These are phyloP conservation scores for Lizonia empirigonia DNA, from an alignment of 2,329 filamentous ascomycete species.

Conservation along the genomic window DNA sequence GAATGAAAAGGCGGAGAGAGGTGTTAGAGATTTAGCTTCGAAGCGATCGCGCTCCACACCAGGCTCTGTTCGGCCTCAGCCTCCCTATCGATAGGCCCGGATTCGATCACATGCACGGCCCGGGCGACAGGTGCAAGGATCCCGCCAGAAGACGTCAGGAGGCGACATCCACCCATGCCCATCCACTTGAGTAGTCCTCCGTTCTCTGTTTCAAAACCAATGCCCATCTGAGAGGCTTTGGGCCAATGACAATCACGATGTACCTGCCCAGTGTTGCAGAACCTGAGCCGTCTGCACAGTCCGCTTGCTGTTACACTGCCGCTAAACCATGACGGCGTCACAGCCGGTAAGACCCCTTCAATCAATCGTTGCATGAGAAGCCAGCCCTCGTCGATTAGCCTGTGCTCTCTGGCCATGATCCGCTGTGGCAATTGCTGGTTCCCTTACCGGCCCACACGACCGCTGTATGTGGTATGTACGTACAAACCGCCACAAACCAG, in stretches of 20 bases:
- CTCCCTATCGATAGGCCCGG: conserved; percentile 34
- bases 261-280: conserved; percentile 35
- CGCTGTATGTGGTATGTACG: conserved; percentile 21
- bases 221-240: conserved; percentile 21
- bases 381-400: conserved; percentile 35
- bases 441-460: conserved; percentile 21
- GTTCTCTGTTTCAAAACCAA: conserved; percentile 42
- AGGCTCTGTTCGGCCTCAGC: conserved; percentile 17
- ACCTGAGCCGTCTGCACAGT: conserved; percentile 12
- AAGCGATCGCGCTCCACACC: conserved; percentile 28
- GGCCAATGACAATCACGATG: conserved; percentile 31
- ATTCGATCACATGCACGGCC: conserved; percentile 23
- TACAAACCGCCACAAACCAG: conserved; percentile 27
- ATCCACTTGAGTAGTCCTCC: conserved; percentile 23
- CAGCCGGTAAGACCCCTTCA: conserved; percentile 27
- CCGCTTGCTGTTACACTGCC: conserved; percentile 30
- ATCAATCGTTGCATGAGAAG: conserved; percentile 31
- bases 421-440: conserved; percentile 31
- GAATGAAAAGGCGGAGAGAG: conserved; percentile 24
- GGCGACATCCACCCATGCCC: conserved; percentile 23
- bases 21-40: conserved; percentile 32
- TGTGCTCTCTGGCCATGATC: conserved; percentile 32
- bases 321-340: conserved; percentile 32
- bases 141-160: conserved; percentile 24
- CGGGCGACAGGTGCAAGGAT: conserved; percentile 10